Conservation (phyloP, 257 asterid species). For the Solanum tarijense region DNA sequence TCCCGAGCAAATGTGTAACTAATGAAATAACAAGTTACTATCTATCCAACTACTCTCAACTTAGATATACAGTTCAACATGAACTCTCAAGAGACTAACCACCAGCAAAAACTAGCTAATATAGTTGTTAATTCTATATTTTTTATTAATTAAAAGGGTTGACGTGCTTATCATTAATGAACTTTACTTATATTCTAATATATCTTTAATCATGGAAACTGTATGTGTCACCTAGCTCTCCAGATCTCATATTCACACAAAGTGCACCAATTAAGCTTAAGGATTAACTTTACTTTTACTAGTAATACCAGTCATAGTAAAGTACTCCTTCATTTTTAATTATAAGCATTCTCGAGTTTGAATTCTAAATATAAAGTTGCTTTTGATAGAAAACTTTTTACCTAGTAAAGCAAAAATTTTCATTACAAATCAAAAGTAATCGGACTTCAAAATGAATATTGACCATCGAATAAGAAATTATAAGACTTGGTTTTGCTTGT, state of each 20-base stretch:
- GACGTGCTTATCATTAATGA: constrained; percentile 1
- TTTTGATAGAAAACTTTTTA: neutral
- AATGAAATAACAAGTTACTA: neutral
- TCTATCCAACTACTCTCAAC: neutral
- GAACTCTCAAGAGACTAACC: neutral
- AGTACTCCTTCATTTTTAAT: neutral
- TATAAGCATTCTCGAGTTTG: rapidly evolving
- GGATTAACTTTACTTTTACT: neutral
- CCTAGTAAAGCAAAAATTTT: rapidly evolving
- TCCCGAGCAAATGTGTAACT: neutral
- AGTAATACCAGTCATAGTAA: neutral
- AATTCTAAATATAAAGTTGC: neutral
- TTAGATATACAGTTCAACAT: neutral
- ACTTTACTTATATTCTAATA: neutral
- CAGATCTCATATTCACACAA: neutral
- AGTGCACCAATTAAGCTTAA: neutral
- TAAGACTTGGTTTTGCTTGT: neutral
- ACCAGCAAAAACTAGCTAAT: neutral
- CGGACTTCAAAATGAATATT: neutral
- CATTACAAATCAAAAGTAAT: rapidly evolving
- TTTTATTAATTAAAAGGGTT: neutral
- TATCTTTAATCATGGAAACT: neutral
- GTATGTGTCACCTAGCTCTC: neutral
- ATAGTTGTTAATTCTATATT: neutral
- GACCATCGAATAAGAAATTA: neutral